Conservation (phyloP, 1,284 basidiomycete species). For the Ganoderma resinaceum region DNA sequence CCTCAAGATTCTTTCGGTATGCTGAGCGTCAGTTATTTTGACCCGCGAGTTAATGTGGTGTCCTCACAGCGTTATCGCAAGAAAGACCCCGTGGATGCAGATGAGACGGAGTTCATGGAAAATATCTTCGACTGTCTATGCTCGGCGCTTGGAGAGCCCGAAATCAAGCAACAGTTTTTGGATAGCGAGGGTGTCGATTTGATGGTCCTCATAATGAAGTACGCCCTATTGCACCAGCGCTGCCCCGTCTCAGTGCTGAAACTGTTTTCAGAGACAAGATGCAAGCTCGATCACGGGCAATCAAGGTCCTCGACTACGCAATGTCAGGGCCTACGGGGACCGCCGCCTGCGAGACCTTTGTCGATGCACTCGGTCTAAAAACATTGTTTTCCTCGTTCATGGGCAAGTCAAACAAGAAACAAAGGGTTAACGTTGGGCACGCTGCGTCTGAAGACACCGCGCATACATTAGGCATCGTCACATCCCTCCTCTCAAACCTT, state of each 20-base stretch:
- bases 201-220: conserved; percentile 98
- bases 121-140: conserved; percentile 93
- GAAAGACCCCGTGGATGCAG: conserved; percentile 82
- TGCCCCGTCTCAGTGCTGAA: neutral
- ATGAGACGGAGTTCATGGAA: conserved; percentile 98
- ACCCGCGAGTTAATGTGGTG: neutral
- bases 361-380: conserved; percentile 89
- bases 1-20: conserved; percentile 83
- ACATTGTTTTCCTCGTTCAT: conserved; percentile 91
- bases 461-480: conserved; percentile 89
- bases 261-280: conserved; percentile 73
- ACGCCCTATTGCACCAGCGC: conserved; percentile 36
- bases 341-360: conserved; percentile 83
- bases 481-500: conserved; percentile 90
- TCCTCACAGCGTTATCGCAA: conserved; percentile 81
- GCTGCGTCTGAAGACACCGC: conserved; percentile 84
- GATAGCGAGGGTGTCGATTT: conserved; percentile 95
- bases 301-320: conserved; percentile 93
- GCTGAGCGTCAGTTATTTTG: conserved; percentile 39
- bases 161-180: conserved; percentile 84
- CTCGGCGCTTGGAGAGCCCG: conserved; percentile 76
- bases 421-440: conserved; percentile 53
- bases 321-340: conserved; percentile 84
- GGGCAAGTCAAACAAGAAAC: conserved; percentile 82
- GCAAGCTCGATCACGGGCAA: conserved; percentile 79